A percentile compares a stretch with the other conserved stretches of the same genome.
Evolutionary conservation across 2,329 filamentous ascomycete species (phyloP).

Genomic region (Aspergillus ochraceoroseus): DNA sequence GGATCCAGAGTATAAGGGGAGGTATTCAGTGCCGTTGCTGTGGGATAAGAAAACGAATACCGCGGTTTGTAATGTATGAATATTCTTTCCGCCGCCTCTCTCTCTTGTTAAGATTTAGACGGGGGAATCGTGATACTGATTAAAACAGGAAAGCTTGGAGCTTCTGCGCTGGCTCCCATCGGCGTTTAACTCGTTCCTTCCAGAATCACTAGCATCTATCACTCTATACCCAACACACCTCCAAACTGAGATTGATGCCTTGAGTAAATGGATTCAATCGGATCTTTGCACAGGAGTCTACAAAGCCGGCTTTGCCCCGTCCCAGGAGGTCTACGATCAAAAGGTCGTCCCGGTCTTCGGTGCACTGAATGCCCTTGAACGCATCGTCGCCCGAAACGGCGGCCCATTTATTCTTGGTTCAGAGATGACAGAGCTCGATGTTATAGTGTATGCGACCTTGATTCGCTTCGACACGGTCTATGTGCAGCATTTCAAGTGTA

Average conservation of each 20-base stretch:
- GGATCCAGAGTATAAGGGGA: conserved; percentile 56
- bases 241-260: conserved; percentile 48
- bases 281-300: conserved; percentile 59
- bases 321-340: conserved; percentile 54
- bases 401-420: conserved; percentile 56
- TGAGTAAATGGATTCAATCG: conserved; percentile 52
- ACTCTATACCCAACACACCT: conserved; percentile 53
- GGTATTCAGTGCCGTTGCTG: conserved; percentile 57
- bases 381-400: conserved; percentile 42
- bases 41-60: conserved; percentile 57
- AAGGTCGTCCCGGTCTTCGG: conserved; percentile 54
- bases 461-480: conserved; percentile 60
- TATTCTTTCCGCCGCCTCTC: conserved; percentile 32
- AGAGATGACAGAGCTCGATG: conserved; percentile 56
- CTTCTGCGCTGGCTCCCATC: conserved; percentile 55
- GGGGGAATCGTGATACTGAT: neutral
- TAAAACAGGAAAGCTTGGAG: conserved; percentile 35
- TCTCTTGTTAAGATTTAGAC: neutral
- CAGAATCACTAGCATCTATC: conserved; percentile 43
- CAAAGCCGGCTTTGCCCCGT: conserved; percentile 55
- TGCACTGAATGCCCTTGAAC: conserved; percentile 56
- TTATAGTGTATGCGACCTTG: conserved; percentile 54
- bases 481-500: conserved; percentile 64
- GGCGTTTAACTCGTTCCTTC: conserved; percentile 49
- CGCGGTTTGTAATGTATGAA: conserved; percentile 62